Evolutionary conservation across 1,284 basidiomycete genomes (phyloP).

Genomic region (Volvariella volvacea): DNA sequence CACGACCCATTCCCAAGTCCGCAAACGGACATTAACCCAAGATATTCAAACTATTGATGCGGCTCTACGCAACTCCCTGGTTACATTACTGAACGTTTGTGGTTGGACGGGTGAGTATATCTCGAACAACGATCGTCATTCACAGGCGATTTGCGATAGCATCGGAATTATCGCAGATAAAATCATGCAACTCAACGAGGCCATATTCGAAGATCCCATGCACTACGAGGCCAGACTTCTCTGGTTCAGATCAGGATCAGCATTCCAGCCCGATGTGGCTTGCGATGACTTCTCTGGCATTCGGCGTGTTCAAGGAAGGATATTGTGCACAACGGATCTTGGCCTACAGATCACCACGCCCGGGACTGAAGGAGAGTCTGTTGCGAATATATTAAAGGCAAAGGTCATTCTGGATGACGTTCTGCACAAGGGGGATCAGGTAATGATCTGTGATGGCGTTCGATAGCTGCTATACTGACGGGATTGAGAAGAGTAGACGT

Average conservation of each 20-base stretch:
- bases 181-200: conserved; percentile 38
- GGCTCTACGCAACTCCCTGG: too few species aligned
- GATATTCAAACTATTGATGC: too few species aligned
- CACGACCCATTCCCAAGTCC: too few species aligned
- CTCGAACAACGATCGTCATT: conserved; percentile 6
- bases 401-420: conserved; percentile 24
- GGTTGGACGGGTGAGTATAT: too few species aligned
- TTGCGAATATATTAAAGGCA: conserved; percentile 25
- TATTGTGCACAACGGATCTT: conserved; percentile 36
- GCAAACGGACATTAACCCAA: too few species aligned
- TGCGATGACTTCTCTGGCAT: conserved; percentile 25
- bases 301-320: conserved; percentile 13
- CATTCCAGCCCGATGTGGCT: conserved; percentile 21
- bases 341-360: conserved; percentile 29
- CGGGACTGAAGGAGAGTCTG: conserved; percentile 21
- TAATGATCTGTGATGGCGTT: too few species aligned
- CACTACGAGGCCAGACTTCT: conserved; percentile 41
- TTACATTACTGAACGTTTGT: too few species aligned
- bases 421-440: too few species aligned
- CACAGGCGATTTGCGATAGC: conserved; percentile 31
- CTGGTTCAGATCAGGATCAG: conserved; percentile 16
- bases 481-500: too few species aligned
- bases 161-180: conserved; percentile 33
- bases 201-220: conserved; percentile 44
- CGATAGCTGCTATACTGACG: too few species aligned